Evolutionary conservation across 2,329 filamentous ascomycete species (phyloP), one percentile per base, ranked within the genome.

Genomic region (Periconia macrospinosa): DNA sequence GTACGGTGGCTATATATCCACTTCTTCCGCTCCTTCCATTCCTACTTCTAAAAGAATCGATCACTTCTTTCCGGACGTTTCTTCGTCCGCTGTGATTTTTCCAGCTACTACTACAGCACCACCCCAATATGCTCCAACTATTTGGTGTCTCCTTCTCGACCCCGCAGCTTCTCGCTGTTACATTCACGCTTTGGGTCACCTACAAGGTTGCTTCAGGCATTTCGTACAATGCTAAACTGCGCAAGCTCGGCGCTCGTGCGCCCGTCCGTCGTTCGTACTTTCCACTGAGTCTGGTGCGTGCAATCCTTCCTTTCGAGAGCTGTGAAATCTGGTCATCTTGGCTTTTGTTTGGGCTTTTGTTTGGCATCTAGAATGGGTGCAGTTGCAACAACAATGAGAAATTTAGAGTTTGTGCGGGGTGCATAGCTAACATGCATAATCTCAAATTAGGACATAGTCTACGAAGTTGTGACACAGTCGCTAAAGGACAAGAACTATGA

Each of bases 401-500:
- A 37, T 37, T n/a, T 37, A 37, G 11, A 37, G 33, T 37, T 37
- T 37, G 33, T 37, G 33, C 15, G 33, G 33, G 11, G 33, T 27
- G 33, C 15, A 6, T 37, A 6, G 33, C 33, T 37, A 37, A 37
- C n/a, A n/a, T n/a, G 15, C 33, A 37, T 37, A 10, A 6, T 5
- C 33, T 10, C 6, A 5, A 10, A 6, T 37, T n/a, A 37, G 33
- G 88, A 90, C 59, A 78, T 91, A 55, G 75, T 92, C 30, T 78
- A 76, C 62, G 68, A 74, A n/a, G 80, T 82, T n/a, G 65, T 91
- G 43, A 72, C 72, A 30, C 75, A 82, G 44, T 81, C 81, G 8
- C 70, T 78, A 46, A 67, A 73, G 0, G 75, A 91, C 66, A 72
- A 78, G 44, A 86, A 86, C 55, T 76, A 87, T 30, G 79, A 86